Conservation (phyloP, 2,329 filamentous ascomycete genomes). For the Colletotrichum ledebouriae region DNA sequence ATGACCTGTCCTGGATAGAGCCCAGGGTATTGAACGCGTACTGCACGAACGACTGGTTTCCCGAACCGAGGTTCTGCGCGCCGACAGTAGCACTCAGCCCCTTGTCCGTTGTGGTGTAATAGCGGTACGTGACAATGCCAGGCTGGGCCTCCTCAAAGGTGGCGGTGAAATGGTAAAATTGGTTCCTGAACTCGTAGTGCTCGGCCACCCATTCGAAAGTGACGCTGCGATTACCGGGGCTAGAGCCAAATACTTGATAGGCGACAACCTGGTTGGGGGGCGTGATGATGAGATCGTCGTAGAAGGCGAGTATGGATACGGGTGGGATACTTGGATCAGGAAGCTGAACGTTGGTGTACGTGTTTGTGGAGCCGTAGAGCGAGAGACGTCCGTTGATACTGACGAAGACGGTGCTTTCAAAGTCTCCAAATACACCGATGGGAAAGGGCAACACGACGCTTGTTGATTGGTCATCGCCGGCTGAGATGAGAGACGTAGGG, state of each 20-base stretch:
- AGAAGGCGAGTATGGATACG: constrained; percentile 5
- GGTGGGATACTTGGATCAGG: neutral
- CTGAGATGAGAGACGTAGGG: neutral
- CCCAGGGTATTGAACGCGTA: neutral
- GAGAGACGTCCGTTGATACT: constrained; percentile 15
- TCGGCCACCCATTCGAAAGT: constrained; percentile 1
- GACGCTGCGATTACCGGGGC: constrained; percentile 1
- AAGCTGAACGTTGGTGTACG: neutral
- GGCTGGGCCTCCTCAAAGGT: constrained; percentile 12
- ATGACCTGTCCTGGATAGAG: neutral
- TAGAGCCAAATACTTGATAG: neutral
- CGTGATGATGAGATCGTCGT: neutral
- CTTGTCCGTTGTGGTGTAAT: constrained; percentile 1
- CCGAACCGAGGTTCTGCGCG: neutral
- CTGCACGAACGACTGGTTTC: neutral
- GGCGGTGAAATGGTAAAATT: constrained; percentile 10
- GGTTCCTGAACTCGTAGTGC: neutral
- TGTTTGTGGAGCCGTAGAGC: neutral
- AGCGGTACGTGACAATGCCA: constrained; percentile 2
- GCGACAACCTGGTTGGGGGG: neutral
- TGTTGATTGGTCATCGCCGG: neutral
- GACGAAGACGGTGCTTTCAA: neutral
- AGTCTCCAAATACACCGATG: neutral
- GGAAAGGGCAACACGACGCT: neutral
- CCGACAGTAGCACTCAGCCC: neutral